These are phyloP conservation scores for Amborella trichopoda DNA, from an alignment of 164 flowering plant genomes.

Conservation along the genomic window DNA sequence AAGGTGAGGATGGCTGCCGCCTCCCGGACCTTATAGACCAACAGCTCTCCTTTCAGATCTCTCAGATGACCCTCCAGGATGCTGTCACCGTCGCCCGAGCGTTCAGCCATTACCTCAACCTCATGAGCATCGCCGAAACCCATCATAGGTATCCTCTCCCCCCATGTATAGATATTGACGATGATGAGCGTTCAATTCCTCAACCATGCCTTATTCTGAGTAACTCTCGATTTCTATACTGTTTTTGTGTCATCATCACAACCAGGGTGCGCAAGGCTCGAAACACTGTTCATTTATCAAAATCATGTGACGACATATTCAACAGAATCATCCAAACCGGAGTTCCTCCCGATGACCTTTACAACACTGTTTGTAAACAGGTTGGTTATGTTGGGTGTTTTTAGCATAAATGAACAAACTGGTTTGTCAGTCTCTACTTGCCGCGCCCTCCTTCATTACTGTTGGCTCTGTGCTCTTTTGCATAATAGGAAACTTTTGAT, in stretches of 20 bases:
- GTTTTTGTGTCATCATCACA: background rate
- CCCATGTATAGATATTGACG: too few relatives aligned
- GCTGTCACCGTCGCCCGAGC: constrained; percentile 70
- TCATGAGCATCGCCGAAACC: constrained; percentile 87
- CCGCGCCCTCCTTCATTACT: too few relatives aligned
- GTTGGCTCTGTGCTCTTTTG: too few relatives aligned
- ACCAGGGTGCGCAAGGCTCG: constrained; percentile 53
- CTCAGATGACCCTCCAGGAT: constrained; percentile 72
- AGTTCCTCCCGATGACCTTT: constrained; percentile 63
- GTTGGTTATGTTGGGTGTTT: constrained; percentile 22
- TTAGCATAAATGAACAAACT: too few relatives aligned
- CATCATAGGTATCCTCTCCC: constrained; percentile 55
- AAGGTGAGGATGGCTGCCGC: too few relatives aligned
- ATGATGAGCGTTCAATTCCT: too few relatives aligned
- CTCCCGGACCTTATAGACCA: constrained; percentile 73
- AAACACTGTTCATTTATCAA: constrained; percentile 33
- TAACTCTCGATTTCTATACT: background rate
- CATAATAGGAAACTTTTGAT: too few relatives aligned
- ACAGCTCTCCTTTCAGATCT: constrained; percentile 62
- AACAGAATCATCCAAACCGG: constrained; percentile 67
- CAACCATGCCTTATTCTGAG: too few relatives aligned
- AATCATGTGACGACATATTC: constrained; percentile 84
- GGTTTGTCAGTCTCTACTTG: too few relatives aligned
- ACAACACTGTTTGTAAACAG: constrained; percentile 77
- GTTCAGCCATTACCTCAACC: constrained; percentile 71